These are phyloP conservation scores for Cucumis melo DNA, from an alignment of 306 rosid genomes.

Conservation along the genomic window DNA sequence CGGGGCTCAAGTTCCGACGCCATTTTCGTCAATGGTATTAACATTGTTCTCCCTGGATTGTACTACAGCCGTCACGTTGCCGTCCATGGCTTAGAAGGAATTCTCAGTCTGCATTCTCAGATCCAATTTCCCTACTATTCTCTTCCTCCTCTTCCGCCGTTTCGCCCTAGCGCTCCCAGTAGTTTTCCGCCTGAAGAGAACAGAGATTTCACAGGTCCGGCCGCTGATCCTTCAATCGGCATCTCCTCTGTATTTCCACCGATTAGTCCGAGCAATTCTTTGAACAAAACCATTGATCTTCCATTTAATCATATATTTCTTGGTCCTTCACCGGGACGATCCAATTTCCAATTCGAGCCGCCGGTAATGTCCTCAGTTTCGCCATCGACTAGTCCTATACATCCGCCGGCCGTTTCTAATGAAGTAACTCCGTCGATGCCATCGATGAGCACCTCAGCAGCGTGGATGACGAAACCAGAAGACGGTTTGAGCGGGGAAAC, in stretches of 20 bases:
- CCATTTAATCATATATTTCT: background rate
- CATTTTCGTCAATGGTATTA: constrained; percentile 22
- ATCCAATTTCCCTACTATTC: background rate
- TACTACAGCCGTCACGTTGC: constrained; percentile 11
- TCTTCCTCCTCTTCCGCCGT: constrained; percentile 1
- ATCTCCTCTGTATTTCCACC: background rate
- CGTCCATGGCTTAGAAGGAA: constrained; percentile 20
- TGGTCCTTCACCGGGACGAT: background rate
- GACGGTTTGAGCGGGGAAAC: background rate
- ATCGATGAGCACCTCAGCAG: background rate
- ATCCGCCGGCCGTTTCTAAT: background rate
- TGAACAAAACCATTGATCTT: background rate
- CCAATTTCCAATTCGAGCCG: background rate
- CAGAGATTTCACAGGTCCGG: background rate
- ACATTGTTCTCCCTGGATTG: constrained; percentile 14
- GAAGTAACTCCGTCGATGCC: background rate
- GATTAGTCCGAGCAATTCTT: background rate
- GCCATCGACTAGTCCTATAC: background rate
- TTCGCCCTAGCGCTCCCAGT: background rate
- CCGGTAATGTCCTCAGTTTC: background rate
- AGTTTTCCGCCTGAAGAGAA: background rate
- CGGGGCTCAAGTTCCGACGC: background rate
- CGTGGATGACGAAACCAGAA: background rate
- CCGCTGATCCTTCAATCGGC: background rate
- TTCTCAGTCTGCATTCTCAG: constrained; percentile 7